Evolutionary conservation across 140 eudicot species (phyloP), one percentile per base, ranked within the genome.

Genomic region (Cichorium intybus): DNA sequence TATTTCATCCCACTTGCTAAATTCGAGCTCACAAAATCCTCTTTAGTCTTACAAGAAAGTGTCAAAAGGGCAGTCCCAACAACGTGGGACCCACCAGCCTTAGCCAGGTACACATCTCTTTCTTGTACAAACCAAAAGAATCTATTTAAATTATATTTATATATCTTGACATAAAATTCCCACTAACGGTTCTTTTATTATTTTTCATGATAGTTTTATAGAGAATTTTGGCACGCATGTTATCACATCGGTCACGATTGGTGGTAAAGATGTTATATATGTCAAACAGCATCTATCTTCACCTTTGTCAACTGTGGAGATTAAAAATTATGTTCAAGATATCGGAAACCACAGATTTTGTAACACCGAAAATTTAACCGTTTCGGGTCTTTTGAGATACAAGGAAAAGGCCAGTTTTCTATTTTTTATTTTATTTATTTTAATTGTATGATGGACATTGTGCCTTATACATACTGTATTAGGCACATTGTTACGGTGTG

Each of bases 211-310:
- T 82, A 91, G 97, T 72, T 91, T 91, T 67, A 91, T 91, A 21
- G 96, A 91, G 78, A 91, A 76, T 64, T 91, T 85, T 73, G 97
- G 97, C 35, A 91, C 97, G 2, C 97, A 91, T 75, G 81, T 91
- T 33, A 85, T 91, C 66, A 83, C 87, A 37, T 87, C 97, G 11
- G 84, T 87, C 29, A 87, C 97, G 16, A 80, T 91, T 72, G 97
- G 97, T 56, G 97, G 97, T 51, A 91, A 85, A 80, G 96, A 91
- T 75, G 96, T 91, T 49, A 83, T 91, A 59, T 91, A 80, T 61
- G 89, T 87, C 54, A 85, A 80, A 68, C 97, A 91, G 68, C 95
- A 85, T 62, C 67, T 33, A 15, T 82, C 92, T 15, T 91, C 97
- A 18, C 85, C 95, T 71, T 72, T 91, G n/a, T 80, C 96, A 11